A percentile compares a stretch with the other conserved stretches of the same genome.
Evolutionary conservation across 2,329 filamentous ascomycete genomes (phyloP).

Genomic region (Aspergillus nomiae): DNA sequence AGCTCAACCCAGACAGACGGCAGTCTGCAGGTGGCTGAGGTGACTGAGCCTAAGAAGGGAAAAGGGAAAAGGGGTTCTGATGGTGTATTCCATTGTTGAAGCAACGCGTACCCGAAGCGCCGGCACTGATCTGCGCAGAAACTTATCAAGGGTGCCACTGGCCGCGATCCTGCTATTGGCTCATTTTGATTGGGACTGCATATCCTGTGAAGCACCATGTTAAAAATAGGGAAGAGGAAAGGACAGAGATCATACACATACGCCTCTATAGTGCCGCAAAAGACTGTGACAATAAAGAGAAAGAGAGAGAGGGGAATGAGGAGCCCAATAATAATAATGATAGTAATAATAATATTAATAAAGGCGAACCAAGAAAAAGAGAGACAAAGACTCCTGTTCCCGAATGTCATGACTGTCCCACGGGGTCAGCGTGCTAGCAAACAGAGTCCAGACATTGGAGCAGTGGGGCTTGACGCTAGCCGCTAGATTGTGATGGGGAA

Average conservation of each 20-base stretch:
- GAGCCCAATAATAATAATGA: neutral
- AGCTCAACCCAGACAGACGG: slow-evolving; percentile 2
- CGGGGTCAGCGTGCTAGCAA: neutral
- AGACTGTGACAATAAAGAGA: neutral
- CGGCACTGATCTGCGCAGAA: slow-evolving; percentile 6
- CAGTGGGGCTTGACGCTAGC: slow-evolving; percentile 1
- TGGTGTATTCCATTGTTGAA: neutral
- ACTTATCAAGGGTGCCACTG: neutral
- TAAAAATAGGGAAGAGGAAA: neutral
- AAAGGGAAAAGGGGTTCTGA: neutral
- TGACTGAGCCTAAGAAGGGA: neutral
- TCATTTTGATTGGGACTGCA: neutral
- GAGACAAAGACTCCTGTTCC: neutral
- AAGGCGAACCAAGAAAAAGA: neutral
- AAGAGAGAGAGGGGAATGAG: neutral
- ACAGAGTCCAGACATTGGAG: neutral
- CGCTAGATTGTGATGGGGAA: neutral
- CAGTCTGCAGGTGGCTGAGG: slow-evolving; percentile 9
- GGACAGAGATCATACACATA: neutral
- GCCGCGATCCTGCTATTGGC: neutral
- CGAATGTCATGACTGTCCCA: neutral
- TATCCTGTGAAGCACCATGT: neutral
- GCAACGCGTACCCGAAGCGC: neutral
- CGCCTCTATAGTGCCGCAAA: neutral
- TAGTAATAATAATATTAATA: neutral